A percentile compares a stretch with the other conserved stretches of the same genome.
phyloP scores from a whole-genome alignment of 2,329 filamentous ascomycete species.

The Aspergillus niger region DNA sequence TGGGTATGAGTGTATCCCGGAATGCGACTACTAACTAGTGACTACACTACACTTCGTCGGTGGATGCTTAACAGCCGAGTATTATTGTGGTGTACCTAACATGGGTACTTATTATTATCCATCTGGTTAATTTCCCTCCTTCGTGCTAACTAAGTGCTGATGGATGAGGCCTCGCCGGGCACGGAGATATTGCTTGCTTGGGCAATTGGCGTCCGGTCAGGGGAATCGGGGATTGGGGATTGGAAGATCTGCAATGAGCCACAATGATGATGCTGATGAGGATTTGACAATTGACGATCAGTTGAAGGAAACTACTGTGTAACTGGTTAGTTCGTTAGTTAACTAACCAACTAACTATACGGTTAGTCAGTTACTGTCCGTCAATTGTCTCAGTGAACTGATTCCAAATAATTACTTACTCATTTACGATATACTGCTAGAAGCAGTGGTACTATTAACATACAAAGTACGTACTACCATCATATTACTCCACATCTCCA shows the following conservation, averaged over 20 bases:
- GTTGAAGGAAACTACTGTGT: not conserved
- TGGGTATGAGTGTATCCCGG: not conserved
- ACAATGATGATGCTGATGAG: no score
- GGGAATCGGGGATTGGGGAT: not conserved
- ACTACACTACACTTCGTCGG: no score
- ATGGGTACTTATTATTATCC: not conserved
- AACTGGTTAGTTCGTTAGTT: no score
- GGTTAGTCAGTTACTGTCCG: no score
- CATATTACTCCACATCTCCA: no score
- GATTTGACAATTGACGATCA: not conserved
- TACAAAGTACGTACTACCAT: no score
- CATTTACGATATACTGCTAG: no score
- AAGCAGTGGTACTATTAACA: no score
- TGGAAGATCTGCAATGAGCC: not conserved
- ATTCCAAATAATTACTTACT: no score
- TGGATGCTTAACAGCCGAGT: not conserved
- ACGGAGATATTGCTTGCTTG: slow-evolving; percentile 19
- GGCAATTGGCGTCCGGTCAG: slow-evolving; percentile 7
- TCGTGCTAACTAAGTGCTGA: not conserved
- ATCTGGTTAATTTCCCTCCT: not conserved
- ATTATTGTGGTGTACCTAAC: not conserved
- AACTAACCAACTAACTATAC: no score
- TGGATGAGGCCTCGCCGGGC: not conserved
- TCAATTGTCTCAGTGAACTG: no score
- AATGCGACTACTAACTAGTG: no score